phyloP scores from a whole-genome alignment of 2,329 filamentous ascomycete genomes.

The Didymella pomorum region DNA sequence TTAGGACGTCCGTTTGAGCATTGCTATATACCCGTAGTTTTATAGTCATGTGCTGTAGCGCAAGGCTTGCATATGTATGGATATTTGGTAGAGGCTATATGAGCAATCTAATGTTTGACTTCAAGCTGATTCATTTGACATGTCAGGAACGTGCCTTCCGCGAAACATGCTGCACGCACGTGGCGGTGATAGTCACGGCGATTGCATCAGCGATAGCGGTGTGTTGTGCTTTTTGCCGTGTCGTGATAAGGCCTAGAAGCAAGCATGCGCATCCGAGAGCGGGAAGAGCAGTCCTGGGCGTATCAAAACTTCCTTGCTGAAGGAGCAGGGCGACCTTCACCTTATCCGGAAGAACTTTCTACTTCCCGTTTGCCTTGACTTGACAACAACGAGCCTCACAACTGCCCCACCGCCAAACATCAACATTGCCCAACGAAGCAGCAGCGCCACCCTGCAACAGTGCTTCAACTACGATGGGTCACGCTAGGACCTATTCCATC shows the following conservation, averaged over 20 bases:
- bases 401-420: conserved; percentile 25
- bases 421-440: conserved; percentile 9
- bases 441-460: conserved; percentile 14
- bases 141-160: neutral
- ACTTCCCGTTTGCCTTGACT: neutral
- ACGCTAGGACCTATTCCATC: conserved; percentile 48
- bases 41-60: conserved; percentile 32
- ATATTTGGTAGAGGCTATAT: conserved; percentile 19
- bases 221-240: conserved; percentile 24
- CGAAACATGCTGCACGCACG: conserved; percentile 21
- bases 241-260: conserved; percentile 28
- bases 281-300: conserved; percentile 21
- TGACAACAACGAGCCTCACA: conserved; percentile 7
- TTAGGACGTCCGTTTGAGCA: conserved; percentile 40
- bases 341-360: conserved; percentile 5
- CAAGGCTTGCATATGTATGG: conserved; percentile 23
- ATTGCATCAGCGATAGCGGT: conserved; percentile 34
- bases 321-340: conserved; percentile 10
- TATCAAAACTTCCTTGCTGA: conserved; percentile 12
- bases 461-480: conserved; percentile 32
- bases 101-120: conserved; percentile 21
- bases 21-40: conserved; percentile 53
- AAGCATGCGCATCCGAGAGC: conserved; percentile 21
- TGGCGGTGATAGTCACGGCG: conserved; percentile 24
- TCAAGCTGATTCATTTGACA: neutral